Percentiles rank a stretch among this genome's conserved stretches.
Evolutionary conservation across 495 filamentous ascomycete species (phyloP).

Genomic region (Talaromyces borbonicus): DNA sequence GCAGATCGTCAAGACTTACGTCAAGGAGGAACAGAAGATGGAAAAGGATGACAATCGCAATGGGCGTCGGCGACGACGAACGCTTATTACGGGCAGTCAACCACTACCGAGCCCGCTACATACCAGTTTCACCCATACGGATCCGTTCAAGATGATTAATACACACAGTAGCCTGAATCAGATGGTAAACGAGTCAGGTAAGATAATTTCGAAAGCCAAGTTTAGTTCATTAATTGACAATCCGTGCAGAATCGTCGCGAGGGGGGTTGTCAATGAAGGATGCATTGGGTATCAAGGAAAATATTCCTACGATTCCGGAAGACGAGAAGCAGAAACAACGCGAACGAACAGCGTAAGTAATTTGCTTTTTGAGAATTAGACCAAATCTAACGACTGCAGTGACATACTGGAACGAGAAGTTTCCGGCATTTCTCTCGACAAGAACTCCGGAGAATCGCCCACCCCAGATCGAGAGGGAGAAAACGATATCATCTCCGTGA

Average conservation of each 20-base stretch:
- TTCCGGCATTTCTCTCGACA: slow-evolving; percentile 89
- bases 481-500: slow-evolving; percentile 83
- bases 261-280: slow-evolving; percentile 48
- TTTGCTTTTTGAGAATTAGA: not conserved
- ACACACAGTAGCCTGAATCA: slow-evolving; percentile 77
- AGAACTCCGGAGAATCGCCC: slow-evolving; percentile 36
- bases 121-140: slow-evolving; percentile 71
- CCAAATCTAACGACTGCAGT: slow-evolving; percentile 32
- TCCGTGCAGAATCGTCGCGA: slow-evolving; percentile 13
- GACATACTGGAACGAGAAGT: slow-evolving; percentile 87
- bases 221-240: not conserved
- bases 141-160: slow-evolving; percentile 56
- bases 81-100: slow-evolving; percentile 94
- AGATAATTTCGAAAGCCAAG: no score
- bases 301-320: slow-evolving; percentile 26
- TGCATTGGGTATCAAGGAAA: slow-evolving; percentile 47
- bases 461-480: slow-evolving; percentile 38
- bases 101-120: slow-evolving; percentile 92
- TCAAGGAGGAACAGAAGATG: slow-evolving; percentile 66
- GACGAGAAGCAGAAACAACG: slow-evolving; percentile 73
- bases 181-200: slow-evolving; percentile 68
- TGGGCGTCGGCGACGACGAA: slow-evolving; percentile 82
- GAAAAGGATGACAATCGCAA: slow-evolving; percentile 84
- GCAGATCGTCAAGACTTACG: slow-evolving; percentile 88
- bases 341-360: slow-evolving; percentile 86